These are phyloP conservation scores for Penicillium pancosmium DNA, from an alignment of 495 filamentous ascomycete genomes.

Conservation along the genomic window DNA sequence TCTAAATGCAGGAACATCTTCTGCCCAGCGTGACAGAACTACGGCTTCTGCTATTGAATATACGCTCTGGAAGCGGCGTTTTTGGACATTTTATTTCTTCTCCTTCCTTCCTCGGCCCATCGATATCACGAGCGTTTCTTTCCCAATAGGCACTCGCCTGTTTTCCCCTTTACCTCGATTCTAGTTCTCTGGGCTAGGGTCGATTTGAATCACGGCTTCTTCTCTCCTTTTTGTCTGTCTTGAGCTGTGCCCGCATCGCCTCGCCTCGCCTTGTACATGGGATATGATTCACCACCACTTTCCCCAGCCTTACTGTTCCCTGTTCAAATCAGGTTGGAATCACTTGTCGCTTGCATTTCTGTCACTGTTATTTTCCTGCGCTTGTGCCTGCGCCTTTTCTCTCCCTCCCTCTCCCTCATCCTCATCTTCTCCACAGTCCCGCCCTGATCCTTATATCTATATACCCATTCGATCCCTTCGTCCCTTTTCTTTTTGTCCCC, in stretches of 20 bases:
- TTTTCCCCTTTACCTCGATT: background rate
- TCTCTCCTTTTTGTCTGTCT: background rate
- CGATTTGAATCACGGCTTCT: background rate
- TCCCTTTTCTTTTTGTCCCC: slow-evolving; percentile 7
- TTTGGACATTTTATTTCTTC: slow-evolving; percentile 21
- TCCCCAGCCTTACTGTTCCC: background rate
- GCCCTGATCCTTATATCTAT: slow-evolving; percentile 15
- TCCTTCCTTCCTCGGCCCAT: slow-evolving; percentile 5
- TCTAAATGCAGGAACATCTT: slow-evolving; percentile 24
- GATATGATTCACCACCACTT: slow-evolving; percentile 1
- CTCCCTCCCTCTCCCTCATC: slow-evolving; percentile 2
- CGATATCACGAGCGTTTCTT: slow-evolving; percentile 12
- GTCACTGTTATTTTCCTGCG: background rate
- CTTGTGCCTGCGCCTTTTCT: background rate
- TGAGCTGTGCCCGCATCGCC: background rate
- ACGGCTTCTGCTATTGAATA: slow-evolving; percentile 17
- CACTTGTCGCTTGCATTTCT: background rate
- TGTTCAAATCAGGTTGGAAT: background rate
- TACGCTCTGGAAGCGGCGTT: slow-evolving; percentile 28
- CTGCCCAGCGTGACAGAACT: background rate
- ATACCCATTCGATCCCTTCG: slow-evolving; percentile 33
- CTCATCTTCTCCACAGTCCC: background rate
- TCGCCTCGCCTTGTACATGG: slow-evolving; percentile 11
- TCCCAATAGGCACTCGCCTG: background rate
- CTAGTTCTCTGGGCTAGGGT: background rate